These are phyloP conservation scores for Aegilops umbellulata DNA, from an alignment of 176 grass and related monocot species.

Conservation along the genomic window DNA sequence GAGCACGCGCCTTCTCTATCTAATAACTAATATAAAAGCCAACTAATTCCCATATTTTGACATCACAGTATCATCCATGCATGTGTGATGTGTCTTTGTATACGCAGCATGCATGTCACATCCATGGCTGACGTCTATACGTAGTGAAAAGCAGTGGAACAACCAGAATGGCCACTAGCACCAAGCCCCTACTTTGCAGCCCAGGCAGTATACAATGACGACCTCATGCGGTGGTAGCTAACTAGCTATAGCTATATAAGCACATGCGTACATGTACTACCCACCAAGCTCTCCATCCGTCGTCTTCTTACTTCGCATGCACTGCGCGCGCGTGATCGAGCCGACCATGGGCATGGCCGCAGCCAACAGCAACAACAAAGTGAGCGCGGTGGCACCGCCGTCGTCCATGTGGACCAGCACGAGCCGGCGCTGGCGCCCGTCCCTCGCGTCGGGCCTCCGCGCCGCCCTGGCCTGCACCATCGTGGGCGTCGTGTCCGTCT, in stretches of 20 bases:
- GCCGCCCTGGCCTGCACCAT: constrained; percentile 61
- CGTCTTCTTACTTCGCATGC: not conserved
- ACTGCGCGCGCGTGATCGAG: not conserved
- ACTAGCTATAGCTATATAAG: constrained; percentile 4
- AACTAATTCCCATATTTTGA: not conserved
- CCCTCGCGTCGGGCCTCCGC: constrained; percentile 50
- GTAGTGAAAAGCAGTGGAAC: constrained; percentile 28
- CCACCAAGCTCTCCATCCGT: not conserved
- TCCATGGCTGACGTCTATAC: not conserved
- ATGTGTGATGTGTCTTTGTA: not conserved
- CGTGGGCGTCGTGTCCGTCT: constrained; percentile 53
- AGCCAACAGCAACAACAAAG: not conserved
- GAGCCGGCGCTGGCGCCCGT: constrained; percentile 35
- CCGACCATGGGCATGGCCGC: not conserved
- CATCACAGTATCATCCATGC: not conserved
- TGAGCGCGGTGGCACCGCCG: not conserved
- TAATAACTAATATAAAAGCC: not conserved
- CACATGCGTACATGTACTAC: constrained; percentile 1
- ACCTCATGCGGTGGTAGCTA: not conserved
- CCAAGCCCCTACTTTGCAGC: constrained; percentile 18
- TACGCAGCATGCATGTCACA: not conserved
- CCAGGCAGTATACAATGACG: not conserved
- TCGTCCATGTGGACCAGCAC: not conserved
- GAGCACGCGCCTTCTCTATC: not conserved
- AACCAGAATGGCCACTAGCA: constrained; percentile 46